Evolutionary conservation across 2,329 filamentous ascomycete genomes (phyloP).

Genomic region (Claviceps paspali): DNA sequence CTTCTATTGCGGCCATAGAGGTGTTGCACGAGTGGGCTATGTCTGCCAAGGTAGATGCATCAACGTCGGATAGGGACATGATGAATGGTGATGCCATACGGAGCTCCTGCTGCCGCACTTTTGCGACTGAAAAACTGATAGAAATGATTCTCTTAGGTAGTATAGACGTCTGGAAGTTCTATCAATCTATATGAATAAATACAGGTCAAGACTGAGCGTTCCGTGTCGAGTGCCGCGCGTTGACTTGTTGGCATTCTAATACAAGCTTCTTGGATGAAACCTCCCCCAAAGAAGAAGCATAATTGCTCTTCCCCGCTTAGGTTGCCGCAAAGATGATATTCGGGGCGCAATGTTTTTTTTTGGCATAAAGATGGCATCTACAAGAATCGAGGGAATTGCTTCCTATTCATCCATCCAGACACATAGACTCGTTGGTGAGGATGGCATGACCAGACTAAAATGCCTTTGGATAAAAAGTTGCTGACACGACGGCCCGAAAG

Average conservation of each 20-base stretch:
- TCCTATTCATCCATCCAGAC: background rate
- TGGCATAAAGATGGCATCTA: no score
- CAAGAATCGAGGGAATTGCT: background rate
- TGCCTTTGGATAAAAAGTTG: no score
- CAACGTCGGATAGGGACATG: constrained; percentile 2
- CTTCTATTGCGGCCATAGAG: background rate
- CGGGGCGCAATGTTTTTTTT: no score
- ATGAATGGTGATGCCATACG: background rate
- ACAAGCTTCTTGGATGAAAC: no score
- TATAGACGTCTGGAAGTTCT: no score
- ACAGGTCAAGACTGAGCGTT: background rate
- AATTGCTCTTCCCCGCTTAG: no score
- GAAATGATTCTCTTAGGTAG: no score
- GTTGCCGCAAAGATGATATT: no score
- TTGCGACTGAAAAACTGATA: background rate
- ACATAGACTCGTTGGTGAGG: no score
- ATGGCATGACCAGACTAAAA: no score
- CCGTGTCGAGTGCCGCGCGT: background rate
- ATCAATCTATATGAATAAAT: background rate
- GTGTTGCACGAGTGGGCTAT: constrained; percentile 1
- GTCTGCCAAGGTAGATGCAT: background rate
- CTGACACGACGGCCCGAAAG: background rate
- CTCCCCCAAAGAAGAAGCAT: no score
- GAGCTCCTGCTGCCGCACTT: background rate
- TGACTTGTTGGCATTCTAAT: no score